These are phyloP conservation scores for Starmerella vaccinii DNA, from an alignment of 805 yeast genomes.

Conservation along the genomic window DNA sequence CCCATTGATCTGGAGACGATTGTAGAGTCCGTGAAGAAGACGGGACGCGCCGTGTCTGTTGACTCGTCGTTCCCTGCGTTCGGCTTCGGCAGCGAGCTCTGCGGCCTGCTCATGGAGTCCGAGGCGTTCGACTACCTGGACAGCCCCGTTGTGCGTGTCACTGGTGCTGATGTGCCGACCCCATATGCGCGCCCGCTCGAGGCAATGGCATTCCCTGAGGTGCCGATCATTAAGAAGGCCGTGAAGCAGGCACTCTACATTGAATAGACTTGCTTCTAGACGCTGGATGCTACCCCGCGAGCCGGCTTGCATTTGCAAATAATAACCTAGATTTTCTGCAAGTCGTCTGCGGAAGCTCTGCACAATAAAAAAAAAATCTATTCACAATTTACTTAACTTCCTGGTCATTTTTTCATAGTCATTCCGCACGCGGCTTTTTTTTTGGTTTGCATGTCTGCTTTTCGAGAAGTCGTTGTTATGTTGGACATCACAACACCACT, in stretches of 20 bases:
- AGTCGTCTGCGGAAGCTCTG: background rate
- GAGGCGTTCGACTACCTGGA: slow-evolving; percentile 97
- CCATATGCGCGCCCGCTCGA: slow-evolving; percentile 95
- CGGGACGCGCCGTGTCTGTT: slow-evolving; percentile 89
- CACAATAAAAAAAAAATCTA: background rate
- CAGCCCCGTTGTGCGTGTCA: slow-evolving; percentile 96
- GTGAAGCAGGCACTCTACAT: slow-evolving; percentile 35
- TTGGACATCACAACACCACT: no score
- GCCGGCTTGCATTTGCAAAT: slow-evolving; percentile 1
- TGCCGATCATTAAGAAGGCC: slow-evolving; percentile 76
- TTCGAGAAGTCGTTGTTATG: no score
- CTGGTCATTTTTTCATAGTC: background rate
- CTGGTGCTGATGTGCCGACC: slow-evolving; percentile 99
- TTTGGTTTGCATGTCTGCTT: no score
- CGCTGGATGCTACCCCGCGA: background rate
- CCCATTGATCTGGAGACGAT: slow-evolving; percentile 88
- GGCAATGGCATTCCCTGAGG: slow-evolving; percentile 98
- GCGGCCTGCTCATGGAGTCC: slow-evolving; percentile 96
- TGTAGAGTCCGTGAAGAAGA: slow-evolving; percentile 82
- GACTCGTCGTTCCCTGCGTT: slow-evolving; percentile 97
- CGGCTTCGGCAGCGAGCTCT: slow-evolving; percentile 97
- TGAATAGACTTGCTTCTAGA: slow-evolving; percentile 23
- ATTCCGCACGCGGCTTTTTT: no score
- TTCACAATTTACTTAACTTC: background rate
- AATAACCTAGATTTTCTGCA: slow-evolving; percentile 4